These are phyloP conservation scores for Lactifluus piperatus DNA, from an alignment of 768 basidiomycete genomes.

Conservation along the genomic window DNA sequence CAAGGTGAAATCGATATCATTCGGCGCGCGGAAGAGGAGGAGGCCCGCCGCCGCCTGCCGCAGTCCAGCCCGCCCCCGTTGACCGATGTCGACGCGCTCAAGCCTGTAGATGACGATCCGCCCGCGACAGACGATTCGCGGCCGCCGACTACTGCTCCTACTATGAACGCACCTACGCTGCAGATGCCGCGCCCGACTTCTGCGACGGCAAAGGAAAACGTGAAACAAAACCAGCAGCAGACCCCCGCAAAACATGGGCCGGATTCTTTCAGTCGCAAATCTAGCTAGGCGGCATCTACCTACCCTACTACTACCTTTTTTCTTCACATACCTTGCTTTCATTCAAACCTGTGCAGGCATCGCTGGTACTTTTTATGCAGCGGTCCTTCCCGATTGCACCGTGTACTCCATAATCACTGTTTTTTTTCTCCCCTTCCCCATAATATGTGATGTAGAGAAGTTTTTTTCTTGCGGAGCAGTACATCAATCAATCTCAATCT, in stretches of 20 bases:
- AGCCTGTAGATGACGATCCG: conserved; percentile 59
- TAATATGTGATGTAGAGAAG: background rate
- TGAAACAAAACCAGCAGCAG: background rate
- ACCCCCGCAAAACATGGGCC: conserved; percentile 1
- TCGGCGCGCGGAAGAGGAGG: conserved; percentile 50
- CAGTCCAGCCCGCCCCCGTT: conserved; percentile 16
- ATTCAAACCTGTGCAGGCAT: background rate
- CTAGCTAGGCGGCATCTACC: background rate
- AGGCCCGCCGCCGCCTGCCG: conserved; percentile 28
- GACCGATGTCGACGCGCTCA: conserved; percentile 52
- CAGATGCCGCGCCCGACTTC: conserved; percentile 17
- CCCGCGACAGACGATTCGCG: conserved; percentile 14
- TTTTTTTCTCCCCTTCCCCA: background rate
- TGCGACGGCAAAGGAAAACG: conserved; percentile 23
- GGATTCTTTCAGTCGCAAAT: conserved; percentile 12
- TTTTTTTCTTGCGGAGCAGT: background rate
- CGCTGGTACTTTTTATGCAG: background rate
- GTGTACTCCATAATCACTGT: background rate
- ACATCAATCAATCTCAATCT: background rate
- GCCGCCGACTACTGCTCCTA: background rate
- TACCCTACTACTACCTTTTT: background rate
- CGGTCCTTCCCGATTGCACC: background rate
- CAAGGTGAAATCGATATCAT: conserved; percentile 88
- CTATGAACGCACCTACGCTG: conserved; percentile 7
- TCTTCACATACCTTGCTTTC: background rate